Evolutionary conservation across 257 asterid genomes (phyloP).

Genomic region (Apocynum venetum): DNA sequence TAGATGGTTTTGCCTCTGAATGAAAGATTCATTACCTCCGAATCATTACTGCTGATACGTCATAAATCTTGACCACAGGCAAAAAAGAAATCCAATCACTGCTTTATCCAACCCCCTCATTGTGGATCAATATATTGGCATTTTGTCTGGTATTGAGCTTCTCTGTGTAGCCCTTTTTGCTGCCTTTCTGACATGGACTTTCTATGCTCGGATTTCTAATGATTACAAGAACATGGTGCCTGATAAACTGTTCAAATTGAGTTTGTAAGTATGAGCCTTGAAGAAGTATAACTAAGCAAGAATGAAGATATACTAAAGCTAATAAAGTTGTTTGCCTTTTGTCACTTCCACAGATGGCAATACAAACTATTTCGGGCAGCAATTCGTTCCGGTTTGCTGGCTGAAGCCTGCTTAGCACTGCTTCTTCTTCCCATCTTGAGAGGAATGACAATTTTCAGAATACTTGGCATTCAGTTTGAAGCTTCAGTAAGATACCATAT

Average conservation of each 20-base stretch:
- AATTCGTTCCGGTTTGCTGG: conserved; percentile 65
- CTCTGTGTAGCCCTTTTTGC: conserved; percentile 47
- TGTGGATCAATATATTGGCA: conserved; percentile 45
- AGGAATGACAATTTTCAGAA: conserved; percentile 61
- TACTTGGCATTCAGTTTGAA: conserved; percentile 69
- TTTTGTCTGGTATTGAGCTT: conserved; percentile 60
- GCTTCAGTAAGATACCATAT: conserved; percentile 77
- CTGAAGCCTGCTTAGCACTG: conserved; percentile 85
- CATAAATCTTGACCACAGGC: conserved; percentile 38
- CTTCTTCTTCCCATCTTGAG: conserved; percentile 76
- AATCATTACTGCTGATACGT: conserved; percentile 4
- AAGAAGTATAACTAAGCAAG: not conserved
- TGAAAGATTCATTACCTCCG: not conserved
- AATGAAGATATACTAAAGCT: not conserved
- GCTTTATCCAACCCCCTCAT: conserved; percentile 50
- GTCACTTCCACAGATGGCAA: conserved; percentile 54
- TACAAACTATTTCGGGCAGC: conserved; percentile 57
- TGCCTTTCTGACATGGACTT: conserved; percentile 67
- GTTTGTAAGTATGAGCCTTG: conserved; percentile 41
- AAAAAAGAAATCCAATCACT: conserved; percentile 35
- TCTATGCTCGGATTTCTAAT: conserved; percentile 57
- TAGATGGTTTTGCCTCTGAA: conserved; percentile 14
- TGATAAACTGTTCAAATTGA: conserved; percentile 46
- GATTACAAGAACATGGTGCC: conserved; percentile 69
- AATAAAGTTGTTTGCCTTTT: not conserved